phyloP scores from a whole-genome alignment of 139 green algal genomes.

The Marvania coccoides region DNA sequence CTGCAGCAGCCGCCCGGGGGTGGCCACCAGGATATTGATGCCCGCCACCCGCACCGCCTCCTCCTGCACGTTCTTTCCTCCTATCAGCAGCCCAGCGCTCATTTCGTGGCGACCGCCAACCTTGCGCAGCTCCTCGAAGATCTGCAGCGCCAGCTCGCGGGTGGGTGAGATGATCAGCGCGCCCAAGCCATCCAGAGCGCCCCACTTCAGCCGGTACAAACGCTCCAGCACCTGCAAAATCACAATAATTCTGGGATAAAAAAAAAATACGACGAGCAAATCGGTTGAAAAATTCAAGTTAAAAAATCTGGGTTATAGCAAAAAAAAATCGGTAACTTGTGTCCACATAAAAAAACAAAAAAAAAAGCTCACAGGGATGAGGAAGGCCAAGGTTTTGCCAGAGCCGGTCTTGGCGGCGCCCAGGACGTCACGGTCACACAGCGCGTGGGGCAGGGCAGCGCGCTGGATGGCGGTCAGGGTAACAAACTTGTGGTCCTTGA shows the following conservation, averaged over 20 bases:
- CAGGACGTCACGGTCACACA: slow-evolving; percentile 86
- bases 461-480: slow-evolving; percentile 89
- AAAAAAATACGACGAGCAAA: background rate
- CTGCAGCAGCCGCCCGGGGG: slow-evolving; percentile 92
- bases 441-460: slow-evolving; percentile 82
- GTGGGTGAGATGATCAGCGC: slow-evolving; percentile 92
- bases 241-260: too few species aligned
- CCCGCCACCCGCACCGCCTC: slow-evolving; percentile 55
- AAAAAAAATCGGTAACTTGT: too few species aligned
- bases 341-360: too few species aligned
- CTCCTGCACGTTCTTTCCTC: slow-evolving; percentile 82
- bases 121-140: slow-evolving; percentile 83
- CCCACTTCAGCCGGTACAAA: slow-evolving; percentile 83
- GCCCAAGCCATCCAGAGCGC: slow-evolving; percentile 78
- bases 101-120: slow-evolving; percentile 71
- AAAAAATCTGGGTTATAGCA: too few species aligned
- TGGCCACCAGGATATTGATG: slow-evolving; percentile 90
- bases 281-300: background rate
- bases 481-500: slow-evolving; percentile 51
- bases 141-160: slow-evolving; percentile 91
- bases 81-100: slow-evolving; percentile 89
- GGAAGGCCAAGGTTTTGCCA: slow-evolving; percentile 91
- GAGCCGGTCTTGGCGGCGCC: slow-evolving; percentile 96
- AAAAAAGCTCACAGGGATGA: slow-evolving; percentile 86
- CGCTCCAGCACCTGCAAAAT: slow-evolving; percentile 83